Conservation (phyloP, 192 early-diverging fungal genomes). For the Coemansia sp. region DNA sequence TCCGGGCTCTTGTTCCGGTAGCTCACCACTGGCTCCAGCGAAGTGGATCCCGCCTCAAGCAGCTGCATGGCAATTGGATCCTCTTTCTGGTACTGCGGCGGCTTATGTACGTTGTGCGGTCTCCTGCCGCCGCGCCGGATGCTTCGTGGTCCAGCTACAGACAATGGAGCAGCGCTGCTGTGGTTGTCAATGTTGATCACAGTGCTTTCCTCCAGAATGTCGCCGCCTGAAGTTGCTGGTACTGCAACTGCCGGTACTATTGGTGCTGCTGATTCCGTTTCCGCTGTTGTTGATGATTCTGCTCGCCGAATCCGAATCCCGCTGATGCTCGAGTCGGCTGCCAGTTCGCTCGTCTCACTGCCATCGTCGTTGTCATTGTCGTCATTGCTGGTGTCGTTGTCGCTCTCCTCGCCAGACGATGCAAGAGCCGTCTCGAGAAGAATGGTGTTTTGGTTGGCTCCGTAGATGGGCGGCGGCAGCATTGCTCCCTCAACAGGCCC, state of each 20-base stretch:
- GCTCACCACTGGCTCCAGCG: constrained; percentile 39
- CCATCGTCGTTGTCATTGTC: not conserved
- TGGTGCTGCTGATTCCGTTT: not conserved
- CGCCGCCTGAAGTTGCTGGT: no score
- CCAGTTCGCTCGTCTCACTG: not conserved
- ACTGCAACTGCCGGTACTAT: no score
- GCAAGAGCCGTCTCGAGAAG: constrained; percentile 53
- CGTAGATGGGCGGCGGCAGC: constrained; percentile 76
- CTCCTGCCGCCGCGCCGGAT: constrained; percentile 17
- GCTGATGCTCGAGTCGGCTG: not conserved
- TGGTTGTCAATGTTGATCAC: constrained; percentile 26
- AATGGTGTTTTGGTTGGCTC: constrained; percentile 68
- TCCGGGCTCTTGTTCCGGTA: constrained; percentile 41
- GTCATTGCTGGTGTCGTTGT: constrained; percentile 8
- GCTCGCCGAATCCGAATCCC: not conserved
- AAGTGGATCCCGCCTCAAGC: constrained; percentile 48
- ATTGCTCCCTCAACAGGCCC: constrained; percentile 70
- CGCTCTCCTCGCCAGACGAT: constrained; percentile 21
- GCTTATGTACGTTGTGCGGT: constrained; percentile 14
- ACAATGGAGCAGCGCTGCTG: not conserved
- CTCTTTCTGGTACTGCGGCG: constrained; percentile 46
- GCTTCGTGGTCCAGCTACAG: constrained; percentile 2
- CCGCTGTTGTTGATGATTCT: not conserved
- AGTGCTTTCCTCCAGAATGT: constrained; percentile 14
- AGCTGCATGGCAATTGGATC: constrained; percentile 53